Evolutionary conservation across 306 rosid genomes (phyloP), one percentile per base, ranked within the genome.

Genomic region (Quercus agrifolia): DNA sequence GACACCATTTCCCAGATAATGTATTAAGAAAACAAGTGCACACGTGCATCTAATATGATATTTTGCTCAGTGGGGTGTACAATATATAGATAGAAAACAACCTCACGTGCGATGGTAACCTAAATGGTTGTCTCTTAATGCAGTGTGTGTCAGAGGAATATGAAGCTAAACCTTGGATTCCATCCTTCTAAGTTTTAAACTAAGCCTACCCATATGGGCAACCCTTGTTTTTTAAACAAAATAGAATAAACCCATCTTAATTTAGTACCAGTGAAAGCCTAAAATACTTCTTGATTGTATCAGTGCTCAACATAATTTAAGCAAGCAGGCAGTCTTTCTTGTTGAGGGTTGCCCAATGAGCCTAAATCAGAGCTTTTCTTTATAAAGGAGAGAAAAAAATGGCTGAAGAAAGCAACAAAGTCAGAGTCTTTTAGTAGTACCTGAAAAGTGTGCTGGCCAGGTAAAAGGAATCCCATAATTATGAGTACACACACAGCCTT

Each of bases 141-240:
- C 89, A 80, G 83, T 66, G 71, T 75, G 85, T 87, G 89, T 87
- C 87, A 81, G 86, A 82, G 64, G 87, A 82, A 88, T 88, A 85
- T 83, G 85, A 89, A 88, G 83, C 83, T 71, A 71, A 78, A 57
- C 97, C 71, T 90, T 74, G 97, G 97, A 90, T 92, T 73, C 92
- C 92, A 77, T 88, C 78, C 74, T 67, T 70, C 78, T 82, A 77
- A 63, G 63, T 73, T 73, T 79, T 86, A 80, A 86, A 85, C 77
- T 68, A 66, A 71, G 30, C 72, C 78, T 23, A 35, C 52, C 72
- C 72, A 67, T 33, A 67, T 33, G 72, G 38, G 5, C 51, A 31
- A 30, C 6, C 52, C 51, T 35, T 19, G 35, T 44, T 67, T 67
- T 67, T 18, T 19, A 27, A 35, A 67, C 49, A 67, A 23, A 66